Evolutionary conservation across 495 filamentous ascomycete genomes (phyloP), one percentile per base, ranked within the genome.

Genomic region (Aspergillus coremiiformis): DNA sequence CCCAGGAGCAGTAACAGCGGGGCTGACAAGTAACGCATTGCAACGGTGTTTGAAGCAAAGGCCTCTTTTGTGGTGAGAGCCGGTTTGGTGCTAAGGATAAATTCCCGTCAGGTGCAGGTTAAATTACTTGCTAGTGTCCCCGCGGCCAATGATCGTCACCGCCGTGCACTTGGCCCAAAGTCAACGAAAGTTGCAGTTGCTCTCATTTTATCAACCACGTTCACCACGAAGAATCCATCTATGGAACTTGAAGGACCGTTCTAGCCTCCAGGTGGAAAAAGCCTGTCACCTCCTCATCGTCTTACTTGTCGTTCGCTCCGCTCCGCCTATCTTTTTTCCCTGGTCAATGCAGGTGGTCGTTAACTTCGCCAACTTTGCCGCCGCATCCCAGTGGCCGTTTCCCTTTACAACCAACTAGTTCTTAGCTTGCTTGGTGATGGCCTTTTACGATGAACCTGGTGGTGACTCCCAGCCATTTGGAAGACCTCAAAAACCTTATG

Each of bases 401-500:
- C 47, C 22, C 39, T 17, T 48, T 41, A 47, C 42, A 29, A 21
- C 52, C 44, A 12, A 37, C 42, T 14, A 32, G n/a, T n/a, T n/a
- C n/a, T n/a, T 19, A 35, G 30, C 33, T 41, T 37, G 22, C 53
- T 55, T 56, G n/a, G 52, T 55, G 27, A 76, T 76, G 72, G 66
- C 71, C 47, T 71, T 62, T 39, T 73, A 72, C 56, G 72, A 76
- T 9, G 72, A 76, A 22, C 50, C 63, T 56, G 69, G 64, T 8
- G 66, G 61, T 15, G 71, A 75, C 32, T 51, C 57, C 53, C 68
- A 61, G 54, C 52, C 59, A 44, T 53, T 58, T 23, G 69, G 68
- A 23, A 61, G 68, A 49, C 58, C 56, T 26, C 63, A 58, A 20
- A 71, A 70, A 56, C 63, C 66, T 32, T 70, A 62, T 42, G 69